phyloP scores from a whole-genome alignment of 148 eudicot species.

The Rhododendron mucronatum region DNA sequence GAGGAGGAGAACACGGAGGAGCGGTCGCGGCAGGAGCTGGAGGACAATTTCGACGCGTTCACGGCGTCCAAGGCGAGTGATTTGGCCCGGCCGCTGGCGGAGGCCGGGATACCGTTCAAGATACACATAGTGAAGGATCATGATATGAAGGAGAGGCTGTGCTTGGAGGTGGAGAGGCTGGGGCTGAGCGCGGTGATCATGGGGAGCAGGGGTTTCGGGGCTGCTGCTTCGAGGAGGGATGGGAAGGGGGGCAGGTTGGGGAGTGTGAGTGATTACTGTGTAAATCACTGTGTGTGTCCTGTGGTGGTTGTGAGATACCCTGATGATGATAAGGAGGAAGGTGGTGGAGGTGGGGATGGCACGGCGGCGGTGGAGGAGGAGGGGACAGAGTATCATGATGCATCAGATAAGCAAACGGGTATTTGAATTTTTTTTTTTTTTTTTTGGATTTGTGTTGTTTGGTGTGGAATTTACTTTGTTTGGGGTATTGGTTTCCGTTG shows the following conservation, averaged over 20 bases:
- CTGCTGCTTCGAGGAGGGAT: constrained; percentile 20
- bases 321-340: constrained; percentile 23
- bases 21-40: constrained; percentile 35
- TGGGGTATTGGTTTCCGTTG: not conserved
- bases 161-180: constrained; percentile 63
- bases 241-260: constrained; percentile 39
- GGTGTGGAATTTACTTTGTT: not conserved
- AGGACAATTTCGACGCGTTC: constrained; percentile 50
- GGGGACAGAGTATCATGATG: constrained; percentile 37
- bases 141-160: constrained; percentile 66
- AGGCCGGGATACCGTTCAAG: constrained; percentile 44
- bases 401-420: constrained; percentile 37
- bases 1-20: constrained; percentile 17
- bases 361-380: constrained; percentile 33
- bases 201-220: constrained; percentile 69
- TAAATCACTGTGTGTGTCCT: constrained; percentile 60
- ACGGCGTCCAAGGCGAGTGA: constrained; percentile 38
- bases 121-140: constrained; percentile 61
- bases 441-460: not conserved
- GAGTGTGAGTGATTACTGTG: constrained; percentile 70
- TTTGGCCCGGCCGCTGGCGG: constrained; percentile 46
- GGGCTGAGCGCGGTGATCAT: constrained; percentile 60
- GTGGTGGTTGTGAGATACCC: constrained; percentile 65
- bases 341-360: not conserved
- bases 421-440: not conserved